A percentile compares a stretch with the other conserved stretches of the same genome.
These are phyloP conservation scores for Microbotryomycetes sp. DNA, from an alignment of 1,284 basidiomycete species.

Conservation along the genomic window DNA sequence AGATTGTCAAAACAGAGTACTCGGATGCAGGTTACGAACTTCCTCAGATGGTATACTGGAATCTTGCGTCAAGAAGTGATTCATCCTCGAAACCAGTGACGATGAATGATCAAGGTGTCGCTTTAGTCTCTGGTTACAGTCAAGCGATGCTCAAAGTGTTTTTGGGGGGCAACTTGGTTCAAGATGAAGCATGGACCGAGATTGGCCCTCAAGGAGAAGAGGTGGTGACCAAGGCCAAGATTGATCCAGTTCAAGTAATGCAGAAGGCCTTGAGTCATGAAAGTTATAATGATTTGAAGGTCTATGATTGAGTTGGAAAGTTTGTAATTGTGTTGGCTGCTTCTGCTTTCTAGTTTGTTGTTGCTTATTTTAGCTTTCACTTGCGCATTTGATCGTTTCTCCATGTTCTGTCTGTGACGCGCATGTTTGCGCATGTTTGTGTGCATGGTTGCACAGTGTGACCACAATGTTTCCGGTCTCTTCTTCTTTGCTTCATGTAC, in stretches of 20 bases:
- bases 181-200: constrained; percentile 15
- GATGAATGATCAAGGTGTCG: constrained; percentile 54
- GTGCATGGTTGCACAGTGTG: no score
- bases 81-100: constrained; percentile 47
- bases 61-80: constrained; percentile 41
- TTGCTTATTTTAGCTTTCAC: neutral
- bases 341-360: neutral
- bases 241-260: constrained; percentile 53
- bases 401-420: no score
- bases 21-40: constrained; percentile 57
- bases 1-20: constrained; percentile 53
- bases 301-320: constrained; percentile 35
- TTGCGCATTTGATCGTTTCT: no score
- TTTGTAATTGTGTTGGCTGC: neutral
- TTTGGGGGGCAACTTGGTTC: constrained; percentile 42
- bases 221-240: constrained; percentile 38
- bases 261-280: constrained; percentile 51
- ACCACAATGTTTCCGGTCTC: no score
- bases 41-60: constrained; percentile 60
- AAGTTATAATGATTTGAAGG: constrained; percentile 46
- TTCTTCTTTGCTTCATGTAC: no score
- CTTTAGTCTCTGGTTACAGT: constrained; percentile 62
- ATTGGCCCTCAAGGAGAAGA: constrained; percentile 36
- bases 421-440: no score
- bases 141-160: constrained; percentile 63